phyloP scores from a whole-genome alignment of 1,284 basidiomycete species.

The Taiwanofungus camphoratus region DNA sequence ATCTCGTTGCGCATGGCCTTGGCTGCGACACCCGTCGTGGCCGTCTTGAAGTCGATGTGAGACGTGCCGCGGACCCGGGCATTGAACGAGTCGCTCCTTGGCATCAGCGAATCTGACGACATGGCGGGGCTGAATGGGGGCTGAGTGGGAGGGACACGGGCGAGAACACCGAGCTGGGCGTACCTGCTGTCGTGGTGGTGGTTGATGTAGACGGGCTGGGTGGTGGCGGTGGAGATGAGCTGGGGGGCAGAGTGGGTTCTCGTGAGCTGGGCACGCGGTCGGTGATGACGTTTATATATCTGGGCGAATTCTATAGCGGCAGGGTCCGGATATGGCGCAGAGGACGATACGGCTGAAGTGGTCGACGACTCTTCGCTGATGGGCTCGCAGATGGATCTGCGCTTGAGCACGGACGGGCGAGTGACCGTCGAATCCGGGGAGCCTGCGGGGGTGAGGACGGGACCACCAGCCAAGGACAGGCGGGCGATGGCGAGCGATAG shows the following conservation, averaged over 20 bases:
- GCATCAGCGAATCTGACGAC: constrained; percentile 46
- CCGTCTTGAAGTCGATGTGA: constrained; percentile 92
- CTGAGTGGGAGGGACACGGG: constrained; percentile 7
- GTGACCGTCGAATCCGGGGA: no score
- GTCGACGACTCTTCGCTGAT: constrained; percentile 40
- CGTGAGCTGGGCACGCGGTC: constrained; percentile 38
- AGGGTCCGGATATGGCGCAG: constrained; percentile 23
- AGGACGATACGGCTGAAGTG: constrained; percentile 13
- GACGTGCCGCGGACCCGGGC: constrained; percentile 61
- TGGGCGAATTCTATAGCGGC: constrained; percentile 19
- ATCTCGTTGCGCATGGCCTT: constrained; percentile 99
- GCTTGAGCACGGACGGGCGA: no score
- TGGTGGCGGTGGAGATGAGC: constrained; percentile 61
- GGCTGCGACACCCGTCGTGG: constrained; percentile 94
- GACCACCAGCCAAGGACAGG: constrained; percentile 17
- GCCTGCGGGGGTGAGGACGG: constrained; percentile 8
- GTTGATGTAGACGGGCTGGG: constrained; percentile 54
- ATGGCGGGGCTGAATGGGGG: constrained; percentile 34
- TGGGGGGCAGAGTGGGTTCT: constrained; percentile 49
- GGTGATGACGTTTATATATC: constrained; percentile 52
- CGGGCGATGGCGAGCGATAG: constrained; percentile 22
- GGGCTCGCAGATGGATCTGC: constrained; percentile 41
- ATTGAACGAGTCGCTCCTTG: constrained; percentile 56
- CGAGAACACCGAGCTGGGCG: constrained; percentile 9
- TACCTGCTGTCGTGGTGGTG: constrained; percentile 27